These are phyloP conservation scores for Termitomyces bulborhizus DNA, from an alignment of 768 basidiomycete species.

Conservation along the genomic window DNA sequence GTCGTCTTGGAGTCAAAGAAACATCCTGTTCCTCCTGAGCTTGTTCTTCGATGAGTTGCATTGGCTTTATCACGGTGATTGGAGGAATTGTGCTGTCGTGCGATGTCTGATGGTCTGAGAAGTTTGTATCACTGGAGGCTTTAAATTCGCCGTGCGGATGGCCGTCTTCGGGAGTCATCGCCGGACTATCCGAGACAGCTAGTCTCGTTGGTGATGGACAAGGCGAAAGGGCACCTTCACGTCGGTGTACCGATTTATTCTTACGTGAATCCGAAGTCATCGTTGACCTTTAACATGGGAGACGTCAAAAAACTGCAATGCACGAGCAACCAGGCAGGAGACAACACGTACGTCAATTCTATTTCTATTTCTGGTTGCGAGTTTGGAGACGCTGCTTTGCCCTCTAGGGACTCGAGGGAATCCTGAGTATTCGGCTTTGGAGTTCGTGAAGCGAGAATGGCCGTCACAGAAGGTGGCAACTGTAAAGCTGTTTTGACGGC, in stretches of 20 bases:
- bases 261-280: constrained; percentile 10
- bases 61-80: constrained; percentile 30
- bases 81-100: constrained; percentile 23
- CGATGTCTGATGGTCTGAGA: neutral
- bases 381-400: neutral
- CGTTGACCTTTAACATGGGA: constrained; percentile 7
- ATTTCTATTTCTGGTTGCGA: constrained; percentile 4
- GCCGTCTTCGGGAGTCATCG: constrained; percentile 2
- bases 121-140: neutral
- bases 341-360: constrained; percentile 9
- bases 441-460: constrained; percentile 29
- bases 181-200: constrained; percentile 7
- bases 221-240: constrained; percentile 65
- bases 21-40: neutral
- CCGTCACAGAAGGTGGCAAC: constrained; percentile 48
- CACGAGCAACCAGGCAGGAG: neutral
- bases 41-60: constrained; percentile 13
- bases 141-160: constrained; percentile 4
- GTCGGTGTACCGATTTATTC: constrained; percentile 30
- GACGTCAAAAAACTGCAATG: constrained; percentile 5
- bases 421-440: constrained; percentile 6
- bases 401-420: constrained; percentile 4
- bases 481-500: constrained; percentile 55
- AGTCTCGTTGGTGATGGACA: constrained; percentile 17
- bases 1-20: constrained; percentile 10